phyloP scores from a whole-genome alignment of 192 early-diverging fungal genomes.

The Backusella macrospora region DNA sequence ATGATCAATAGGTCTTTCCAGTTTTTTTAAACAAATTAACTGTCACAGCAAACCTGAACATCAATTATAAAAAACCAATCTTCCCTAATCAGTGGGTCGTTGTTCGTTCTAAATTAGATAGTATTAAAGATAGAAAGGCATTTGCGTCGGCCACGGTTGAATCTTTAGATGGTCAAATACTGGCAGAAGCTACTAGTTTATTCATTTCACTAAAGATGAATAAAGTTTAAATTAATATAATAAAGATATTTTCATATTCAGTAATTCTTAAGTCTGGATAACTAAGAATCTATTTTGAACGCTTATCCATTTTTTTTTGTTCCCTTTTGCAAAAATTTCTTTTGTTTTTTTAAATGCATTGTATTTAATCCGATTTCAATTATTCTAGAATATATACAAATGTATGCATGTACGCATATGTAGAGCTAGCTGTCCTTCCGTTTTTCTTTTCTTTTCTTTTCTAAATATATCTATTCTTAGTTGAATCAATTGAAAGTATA shows the following conservation, averaged over 20 bases:
- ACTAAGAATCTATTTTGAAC: no score
- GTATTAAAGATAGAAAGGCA: conserved; percentile 71
- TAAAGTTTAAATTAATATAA: not conserved
- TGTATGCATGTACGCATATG: no score
- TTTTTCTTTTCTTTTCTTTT: no score
- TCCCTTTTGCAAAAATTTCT: no score
- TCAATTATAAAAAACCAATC: conserved; percentile 74
- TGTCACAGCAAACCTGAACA: conserved; percentile 75
- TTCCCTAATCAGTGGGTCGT: conserved; percentile 63
- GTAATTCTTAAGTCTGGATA: not conserved
- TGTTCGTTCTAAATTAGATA: conserved; percentile 51
- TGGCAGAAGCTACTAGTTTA: conserved; percentile 68
- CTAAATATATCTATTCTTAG: no score
- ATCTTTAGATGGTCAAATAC: conserved; percentile 53
- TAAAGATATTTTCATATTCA: not conserved
- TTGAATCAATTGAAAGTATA: no score
- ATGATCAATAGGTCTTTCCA: conserved; percentile 37
- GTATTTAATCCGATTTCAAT: no score
- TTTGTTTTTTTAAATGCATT: no score
- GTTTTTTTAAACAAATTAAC: conserved; percentile 66
- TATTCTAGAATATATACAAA: no score
- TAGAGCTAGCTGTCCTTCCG: no score
- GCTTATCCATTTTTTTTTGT: no score
- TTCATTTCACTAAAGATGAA: conserved; percentile 56
- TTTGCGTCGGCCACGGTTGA: conserved; percentile 64